Evolutionary conservation across 441 rosid genomes (phyloP), one percentile per base, ranked within the genome.

Genomic region (Erodium moschatum): DNA sequence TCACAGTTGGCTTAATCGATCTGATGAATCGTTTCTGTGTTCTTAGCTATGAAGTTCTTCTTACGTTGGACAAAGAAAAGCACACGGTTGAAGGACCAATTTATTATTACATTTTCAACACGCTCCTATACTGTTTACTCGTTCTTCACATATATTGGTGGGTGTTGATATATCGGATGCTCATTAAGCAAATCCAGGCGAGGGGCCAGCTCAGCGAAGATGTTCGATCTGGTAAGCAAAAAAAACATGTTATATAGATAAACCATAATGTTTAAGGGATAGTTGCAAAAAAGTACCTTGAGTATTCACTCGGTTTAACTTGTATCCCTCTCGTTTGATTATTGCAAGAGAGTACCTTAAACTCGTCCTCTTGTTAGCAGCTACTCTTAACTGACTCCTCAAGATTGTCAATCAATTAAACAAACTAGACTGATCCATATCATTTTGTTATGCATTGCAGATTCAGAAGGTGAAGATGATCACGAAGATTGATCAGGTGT

Each of bases 81-180:
- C 86, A 80, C 74, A 70, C 70, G 18, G 72, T 79, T 0, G 85
- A 81, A 52, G 86, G 86, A 72, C 78, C 85, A 8, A 72, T 81
- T 38, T 83, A 72, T 69, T 85, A 85, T 73, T 85, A 85, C 73
- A 68, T 83, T 70, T 87, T 87, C 76, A 85, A 87, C 24, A 78
- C 84, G 19, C 91, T 83, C 63, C 72, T 87, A 31, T 75, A 77
- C 63, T 80, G 81, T 73, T 74, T 87, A 77, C 81, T 85, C 68
- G 78, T 81, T 71, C 72, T 83, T 69, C 78, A 87, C 69, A 73
- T 79, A 29, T 85, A 85, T 75, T 87, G 91, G 87, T 83, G 87
- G 86, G 80, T 78, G 74, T 83, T 87, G 84, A 80, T 83, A 64
- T 67, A 70, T 66, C 81, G 82, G 76, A 82, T 86, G 87, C 76